Evolutionary conservation across 257 asterid species (phyloP), one percentile per base, ranked within the genome.

Genomic region (Solanum clarkiae): DNA sequence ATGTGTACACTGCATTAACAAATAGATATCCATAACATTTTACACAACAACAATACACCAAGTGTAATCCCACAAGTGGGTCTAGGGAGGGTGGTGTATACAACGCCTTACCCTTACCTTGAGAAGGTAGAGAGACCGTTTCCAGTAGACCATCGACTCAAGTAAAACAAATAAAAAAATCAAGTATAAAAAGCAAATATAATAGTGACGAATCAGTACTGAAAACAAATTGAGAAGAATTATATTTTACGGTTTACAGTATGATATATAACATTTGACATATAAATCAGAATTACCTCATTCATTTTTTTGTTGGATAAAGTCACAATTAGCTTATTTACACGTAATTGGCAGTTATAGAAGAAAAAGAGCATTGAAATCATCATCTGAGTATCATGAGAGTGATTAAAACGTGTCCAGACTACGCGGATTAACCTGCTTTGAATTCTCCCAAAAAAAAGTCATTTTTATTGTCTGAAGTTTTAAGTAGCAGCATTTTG

Each of bases 1-100:
- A 92, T 86, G 87, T 93, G 88, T 90, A 91, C 81, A 47, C 99
- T 96, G 97, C 94, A 85, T 53, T 17, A 62, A 63, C 63, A 57
- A 86, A 80, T 66, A 86, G 66, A 66, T 81, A 84, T 54, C 79
- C 74, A 69, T 81, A 72, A 59, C 26, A 77, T 75, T 62, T 66
- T 74, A n/a, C 51, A 74, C 63, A 57, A 57, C 63, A 57, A 56
- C 63, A 8, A 57, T 5, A 20, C 63, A 44, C 47, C 42, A 4
- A 36, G 42, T 4, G 6, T 36, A 36, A 36, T 36, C 42, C 42
- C 42, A 36, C 42, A 36, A 36, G 42, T 36, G 42, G 6, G 47
- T 44, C 9, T 6, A 8, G 47, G 10, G 47, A 44, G 47, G 47
- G 2, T 44, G 47, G 47, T 44, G 47, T 44, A 8, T 44, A 6